These are phyloP conservation scores for Platismatia glauca DNA, from an alignment of 495 filamentous ascomycete species.

Conservation along the genomic window DNA sequence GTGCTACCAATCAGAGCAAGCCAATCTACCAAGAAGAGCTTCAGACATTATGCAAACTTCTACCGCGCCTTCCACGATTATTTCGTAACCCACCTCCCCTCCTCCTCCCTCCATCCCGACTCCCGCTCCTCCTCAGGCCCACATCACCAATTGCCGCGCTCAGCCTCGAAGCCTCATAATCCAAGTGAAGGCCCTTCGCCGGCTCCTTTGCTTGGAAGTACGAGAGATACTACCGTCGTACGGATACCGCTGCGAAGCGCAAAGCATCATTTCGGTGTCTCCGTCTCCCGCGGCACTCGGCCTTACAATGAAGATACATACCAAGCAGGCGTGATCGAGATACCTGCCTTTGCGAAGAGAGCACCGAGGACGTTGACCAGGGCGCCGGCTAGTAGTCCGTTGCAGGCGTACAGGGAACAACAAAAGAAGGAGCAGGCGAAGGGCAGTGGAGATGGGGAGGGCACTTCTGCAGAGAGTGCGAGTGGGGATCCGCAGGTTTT, in stretches of 20 bases:
- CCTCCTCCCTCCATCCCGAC: constrained; percentile 87
- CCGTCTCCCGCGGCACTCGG: constrained; percentile 68
- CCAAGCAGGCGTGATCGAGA: constrained; percentile 86
- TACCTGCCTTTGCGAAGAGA: constrained; percentile 85
- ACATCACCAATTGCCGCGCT: constrained; percentile 74
- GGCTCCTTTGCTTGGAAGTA: constrained; percentile 42
- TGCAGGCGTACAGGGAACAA: constrained; percentile 26
- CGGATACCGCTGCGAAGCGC: constrained; percentile 90
- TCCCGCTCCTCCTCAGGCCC: constrained; percentile 53
- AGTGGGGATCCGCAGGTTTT: constrained; percentile 91
- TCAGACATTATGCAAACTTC: constrained; percentile 8
- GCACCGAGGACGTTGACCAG: constrained; percentile 59
- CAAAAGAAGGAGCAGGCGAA: constrained; percentile 20
- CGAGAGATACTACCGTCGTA: constrained; percentile 85
- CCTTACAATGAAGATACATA: constrained; percentile 88
- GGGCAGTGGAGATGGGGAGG: constrained; percentile 34
- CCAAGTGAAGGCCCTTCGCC: constrained; percentile 46
- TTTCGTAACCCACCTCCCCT: constrained; percentile 91
- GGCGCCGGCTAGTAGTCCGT: constrained; percentile 34
- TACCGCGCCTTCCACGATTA: constrained; percentile 78
- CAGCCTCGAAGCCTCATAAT: constrained; percentile 75
- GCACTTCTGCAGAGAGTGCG: constrained; percentile 58
- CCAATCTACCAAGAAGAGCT: neutral
- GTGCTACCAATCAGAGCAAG: constrained; percentile 4
- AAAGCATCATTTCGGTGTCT: constrained; percentile 89